A percentile compares a stretch with the other conserved stretches of the same genome.
These are phyloP conservation scores for Phytopythium litorale DNA, from an alignment of 352 stramenopile species.

Conservation along the genomic window DNA sequence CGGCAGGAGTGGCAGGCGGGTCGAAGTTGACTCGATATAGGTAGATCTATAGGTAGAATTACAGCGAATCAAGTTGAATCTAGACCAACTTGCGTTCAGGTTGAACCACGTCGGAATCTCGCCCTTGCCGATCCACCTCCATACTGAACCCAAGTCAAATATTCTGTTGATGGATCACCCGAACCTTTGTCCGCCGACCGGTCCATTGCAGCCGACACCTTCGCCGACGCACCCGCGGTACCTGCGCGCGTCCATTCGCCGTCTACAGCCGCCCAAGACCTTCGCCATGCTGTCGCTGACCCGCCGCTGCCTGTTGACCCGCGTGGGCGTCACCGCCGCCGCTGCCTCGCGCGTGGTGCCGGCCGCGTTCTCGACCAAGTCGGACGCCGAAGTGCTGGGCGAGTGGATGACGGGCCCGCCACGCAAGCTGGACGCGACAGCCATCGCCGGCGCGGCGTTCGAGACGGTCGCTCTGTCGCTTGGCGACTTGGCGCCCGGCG, in stretches of 20 bases:
- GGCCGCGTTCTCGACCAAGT: slow-evolving; percentile 17
- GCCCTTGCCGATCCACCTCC: background rate
- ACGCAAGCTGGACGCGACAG: slow-evolving; percentile 25
- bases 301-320: background rate
- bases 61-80: slow-evolving; percentile 4
- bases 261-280: background rate
- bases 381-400: slow-evolving; percentile 42
- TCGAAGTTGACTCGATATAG: background rate
- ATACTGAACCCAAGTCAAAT: slow-evolving; percentile 1
- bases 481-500: slow-evolving; percentile 32
- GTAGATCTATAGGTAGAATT: background rate
- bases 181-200: background rate
- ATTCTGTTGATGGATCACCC: background rate
- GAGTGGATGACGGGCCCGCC: slow-evolving; percentile 53
- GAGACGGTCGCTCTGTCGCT: slow-evolving; percentile 50
- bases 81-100: background rate
- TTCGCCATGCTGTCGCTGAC: slow-evolving; percentile 3
- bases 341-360: background rate
- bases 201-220: too few relatives aligned
- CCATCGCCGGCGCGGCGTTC: slow-evolving; percentile 29
- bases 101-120: slow-evolving; percentile 18
- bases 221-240: background rate
- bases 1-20: background rate
- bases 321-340: background rate
- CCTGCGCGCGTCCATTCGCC: background rate